Conservation (phyloP, 257 asterid species). For the Ocimum tenuiflorum region DNA sequence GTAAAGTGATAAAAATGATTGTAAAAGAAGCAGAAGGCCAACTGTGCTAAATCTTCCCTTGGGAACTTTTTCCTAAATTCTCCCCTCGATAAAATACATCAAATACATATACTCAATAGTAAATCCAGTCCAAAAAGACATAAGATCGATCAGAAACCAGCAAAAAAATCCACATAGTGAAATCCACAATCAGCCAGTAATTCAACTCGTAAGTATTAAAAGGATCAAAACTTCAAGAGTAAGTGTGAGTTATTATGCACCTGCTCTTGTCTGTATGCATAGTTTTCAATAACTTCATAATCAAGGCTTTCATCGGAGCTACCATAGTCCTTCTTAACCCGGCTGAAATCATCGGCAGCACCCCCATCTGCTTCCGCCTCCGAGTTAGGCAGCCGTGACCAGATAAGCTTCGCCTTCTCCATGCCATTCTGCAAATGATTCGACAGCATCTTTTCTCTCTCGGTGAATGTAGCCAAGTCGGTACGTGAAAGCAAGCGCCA, state of each 20-base stretch:
- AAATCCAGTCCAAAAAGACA: neutral
- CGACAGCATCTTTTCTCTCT: slow-evolving; percentile 43
- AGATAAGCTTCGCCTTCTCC: slow-evolving; percentile 77
- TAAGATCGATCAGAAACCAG: neutral
- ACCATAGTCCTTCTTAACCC: slow-evolving; percentile 36
- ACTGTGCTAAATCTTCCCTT: neutral
- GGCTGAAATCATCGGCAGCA: slow-evolving; percentile 28
- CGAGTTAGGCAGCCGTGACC: slow-evolving; percentile 82
- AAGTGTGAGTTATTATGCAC: slow-evolving; percentile 24
- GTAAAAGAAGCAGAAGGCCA: neutral
- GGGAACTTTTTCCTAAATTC: neutral
- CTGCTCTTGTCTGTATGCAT: slow-evolving; percentile 83
- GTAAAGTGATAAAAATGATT: neutral
- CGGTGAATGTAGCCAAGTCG: neutral
- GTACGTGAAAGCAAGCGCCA: neutral
- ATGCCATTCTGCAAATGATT: slow-evolving; percentile 79
- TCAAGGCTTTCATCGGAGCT: slow-evolving; percentile 79
- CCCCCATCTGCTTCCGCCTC: slow-evolving; percentile 46
- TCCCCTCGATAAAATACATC: neutral
- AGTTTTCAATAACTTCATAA: slow-evolving; percentile 87
- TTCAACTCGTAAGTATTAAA: neutral
- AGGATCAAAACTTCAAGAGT: neutral
- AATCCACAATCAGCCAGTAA: neutral
- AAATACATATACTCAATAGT: neutral
- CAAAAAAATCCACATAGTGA: neutral